Evolutionary conservation across 2,329 filamentous ascomycete species (phyloP).

Genomic region (Talaromyces sp.): DNA sequence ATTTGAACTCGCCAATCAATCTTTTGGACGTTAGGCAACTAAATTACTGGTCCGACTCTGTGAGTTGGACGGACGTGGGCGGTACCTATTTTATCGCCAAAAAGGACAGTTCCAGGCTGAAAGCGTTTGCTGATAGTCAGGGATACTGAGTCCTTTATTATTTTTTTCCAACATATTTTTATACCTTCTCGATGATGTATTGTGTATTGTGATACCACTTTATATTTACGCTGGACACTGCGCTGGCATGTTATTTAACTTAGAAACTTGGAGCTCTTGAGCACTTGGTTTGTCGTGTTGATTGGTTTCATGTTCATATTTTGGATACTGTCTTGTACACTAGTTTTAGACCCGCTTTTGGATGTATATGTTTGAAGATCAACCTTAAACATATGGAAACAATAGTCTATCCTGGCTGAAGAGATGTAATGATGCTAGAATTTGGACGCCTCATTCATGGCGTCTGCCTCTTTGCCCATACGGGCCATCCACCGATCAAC

Average conservation of each 20-base stretch:
- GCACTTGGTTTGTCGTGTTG: background rate
- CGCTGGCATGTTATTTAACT: background rate
- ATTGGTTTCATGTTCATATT: background rate
- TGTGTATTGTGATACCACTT: slow-evolving; percentile 21
- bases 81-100: slow-evolving; percentile 87
- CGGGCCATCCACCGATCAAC: slow-evolving; percentile 88
- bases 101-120: slow-evolving; percentile 61
- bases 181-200: background rate
- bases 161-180: background rate
- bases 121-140: slow-evolving; percentile 43
- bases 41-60: slow-evolving; percentile 65
- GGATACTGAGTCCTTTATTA: background rate
- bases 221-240: slow-evolving; percentile 16
- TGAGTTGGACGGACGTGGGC: slow-evolving; percentile 85
- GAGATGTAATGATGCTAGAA: slow-evolving; percentile 36
- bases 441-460: slow-evolving; percentile 66
- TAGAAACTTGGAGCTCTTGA: background rate
- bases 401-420: background rate
- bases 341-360: background rate
- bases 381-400: background rate
- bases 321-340: slow-evolving; percentile 3
- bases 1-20: slow-evolving; percentile 76
- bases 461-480: slow-evolving; percentile 80
- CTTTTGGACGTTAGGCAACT: slow-evolving; percentile 73
- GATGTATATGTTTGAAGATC: background rate